phyloP scores from a whole-genome alignment of 768 basidiomycete genomes.

The Hysterangium stoloniferum region DNA sequence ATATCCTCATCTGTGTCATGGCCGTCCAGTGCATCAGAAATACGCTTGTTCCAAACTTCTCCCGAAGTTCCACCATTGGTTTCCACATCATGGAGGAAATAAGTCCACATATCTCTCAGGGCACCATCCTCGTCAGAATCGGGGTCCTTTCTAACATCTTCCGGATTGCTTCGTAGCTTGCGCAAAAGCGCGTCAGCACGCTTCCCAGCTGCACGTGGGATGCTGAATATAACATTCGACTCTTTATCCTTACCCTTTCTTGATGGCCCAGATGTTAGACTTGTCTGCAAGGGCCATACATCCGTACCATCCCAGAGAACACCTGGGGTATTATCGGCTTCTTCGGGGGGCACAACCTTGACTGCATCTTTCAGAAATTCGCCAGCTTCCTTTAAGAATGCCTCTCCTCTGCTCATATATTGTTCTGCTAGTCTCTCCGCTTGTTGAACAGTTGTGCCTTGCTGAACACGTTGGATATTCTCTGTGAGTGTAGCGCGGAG shows the following conservation, averaged over 20 bases:
- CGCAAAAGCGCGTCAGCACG: conserved; percentile 72
- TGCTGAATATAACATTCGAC: conserved; percentile 22
- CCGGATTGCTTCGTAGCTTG: conserved; percentile 66
- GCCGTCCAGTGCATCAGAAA: conserved; percentile 36
- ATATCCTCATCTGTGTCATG: conserved; percentile 41
- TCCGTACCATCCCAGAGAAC: conserved; percentile 81
- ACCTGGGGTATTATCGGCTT: conserved; percentile 25
- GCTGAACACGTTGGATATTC: conserved; percentile 70
- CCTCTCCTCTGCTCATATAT: conserved; percentile 71
- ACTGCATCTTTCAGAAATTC: conserved; percentile 75
- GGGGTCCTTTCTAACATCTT: conserved; percentile 71
- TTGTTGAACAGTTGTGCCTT: conserved; percentile 55
- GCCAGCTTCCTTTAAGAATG: conserved; percentile 52
- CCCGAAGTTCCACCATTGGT: conserved; percentile 49
- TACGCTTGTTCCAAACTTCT: conserved; percentile 47
- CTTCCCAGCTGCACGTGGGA: conserved; percentile 54
- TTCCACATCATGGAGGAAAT: conserved; percentile 49
- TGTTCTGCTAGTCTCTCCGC: conserved; percentile 59
- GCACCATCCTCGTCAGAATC: conserved; percentile 42
- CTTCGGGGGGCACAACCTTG: conserved; percentile 84
- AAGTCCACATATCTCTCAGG: conserved; percentile 43
- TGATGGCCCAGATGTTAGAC: conserved; percentile 17
- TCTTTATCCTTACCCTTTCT: conserved; percentile 33
- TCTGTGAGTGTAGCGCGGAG: conserved; percentile 53
- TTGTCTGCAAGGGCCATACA: conserved; percentile 51